Conservation (phyloP, 257 asterid genomes). For the Solanum rostratum region DNA sequence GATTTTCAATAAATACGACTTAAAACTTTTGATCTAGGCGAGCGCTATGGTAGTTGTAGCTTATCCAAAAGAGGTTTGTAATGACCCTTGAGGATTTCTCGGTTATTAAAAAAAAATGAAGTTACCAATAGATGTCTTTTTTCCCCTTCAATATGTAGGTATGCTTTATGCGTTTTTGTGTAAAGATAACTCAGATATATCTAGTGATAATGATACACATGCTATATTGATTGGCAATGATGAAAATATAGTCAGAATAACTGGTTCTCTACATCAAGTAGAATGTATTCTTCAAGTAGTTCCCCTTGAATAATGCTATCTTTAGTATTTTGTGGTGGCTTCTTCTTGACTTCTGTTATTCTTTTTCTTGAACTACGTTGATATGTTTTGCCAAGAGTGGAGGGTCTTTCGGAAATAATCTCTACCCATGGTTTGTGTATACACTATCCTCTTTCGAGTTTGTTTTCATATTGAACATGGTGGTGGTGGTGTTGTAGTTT, state of each 20-base stretch:
- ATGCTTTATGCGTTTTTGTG: not conserved
- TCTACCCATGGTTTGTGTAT: not conserved
- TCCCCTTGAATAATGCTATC: not conserved
- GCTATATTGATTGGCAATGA: not conserved
- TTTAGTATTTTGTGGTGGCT: not conserved
- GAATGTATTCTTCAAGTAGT: not conserved
- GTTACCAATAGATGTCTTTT: not conserved
- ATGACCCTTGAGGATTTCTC: not conserved
- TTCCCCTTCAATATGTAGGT: not conserved
- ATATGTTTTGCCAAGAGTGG: not conserved
- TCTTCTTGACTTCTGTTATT: not conserved
- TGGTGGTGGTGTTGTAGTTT: not conserved
- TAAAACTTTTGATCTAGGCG: not conserved
- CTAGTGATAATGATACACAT: not conserved
- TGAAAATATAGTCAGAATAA: not conserved
- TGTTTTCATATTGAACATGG: not conserved
- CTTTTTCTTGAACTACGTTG: not conserved
- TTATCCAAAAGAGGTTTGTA: not conserved
- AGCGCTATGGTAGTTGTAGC: not conserved
- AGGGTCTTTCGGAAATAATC: not conserved
- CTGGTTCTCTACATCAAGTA: not conserved
- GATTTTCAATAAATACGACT: not conserved
- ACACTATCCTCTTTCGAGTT: not conserved
- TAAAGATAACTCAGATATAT: not conserved
- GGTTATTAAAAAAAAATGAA: not conserved